Percentiles rank a stretch among this genome's conserved stretches.
Conservation (phyloP, 2,329 filamentous ascomycete species). For the Xylaria sp. region DNA sequence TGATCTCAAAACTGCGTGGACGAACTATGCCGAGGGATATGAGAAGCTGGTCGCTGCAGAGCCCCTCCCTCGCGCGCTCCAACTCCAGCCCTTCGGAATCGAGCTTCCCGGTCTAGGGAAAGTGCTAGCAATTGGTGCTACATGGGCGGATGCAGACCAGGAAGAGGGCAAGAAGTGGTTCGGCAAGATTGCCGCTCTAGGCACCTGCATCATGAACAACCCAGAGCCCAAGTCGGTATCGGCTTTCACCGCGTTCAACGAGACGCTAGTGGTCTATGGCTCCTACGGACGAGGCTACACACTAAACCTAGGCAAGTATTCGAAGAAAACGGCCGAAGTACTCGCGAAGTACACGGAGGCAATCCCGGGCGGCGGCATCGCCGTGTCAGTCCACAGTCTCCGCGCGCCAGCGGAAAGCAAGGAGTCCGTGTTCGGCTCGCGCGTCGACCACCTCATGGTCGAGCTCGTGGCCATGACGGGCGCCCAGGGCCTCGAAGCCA, state of each 20-base stretch:
- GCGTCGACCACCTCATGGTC: slow-evolving; percentile 52
- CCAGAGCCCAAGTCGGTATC: slow-evolving; percentile 33
- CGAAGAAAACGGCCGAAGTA: slow-evolving; percentile 43
- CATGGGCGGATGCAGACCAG: slow-evolving; percentile 51
- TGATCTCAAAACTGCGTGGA: slow-evolving; percentile 43
- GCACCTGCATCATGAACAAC: slow-evolving; percentile 36
- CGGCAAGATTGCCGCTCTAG: slow-evolving; percentile 31
- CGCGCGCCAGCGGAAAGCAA: slow-evolving; percentile 39
- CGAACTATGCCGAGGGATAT: slow-evolving; percentile 30
- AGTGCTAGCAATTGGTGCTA: slow-evolving; percentile 44
- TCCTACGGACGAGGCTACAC: slow-evolving; percentile 42
- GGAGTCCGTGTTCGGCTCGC: slow-evolving; percentile 48
- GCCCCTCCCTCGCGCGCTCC: slow-evolving; percentile 22
- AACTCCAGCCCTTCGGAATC: slow-evolving; percentile 47
- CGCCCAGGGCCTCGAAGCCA: slow-evolving; percentile 41
- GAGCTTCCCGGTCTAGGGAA: slow-evolving; percentile 49
- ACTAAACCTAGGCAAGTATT: slow-evolving; percentile 42
- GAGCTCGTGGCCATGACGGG: slow-evolving; percentile 50
- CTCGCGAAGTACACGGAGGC: slow-evolving; percentile 43
- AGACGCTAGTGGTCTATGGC: slow-evolving; percentile 42
- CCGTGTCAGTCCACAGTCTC: slow-evolving; percentile 50
- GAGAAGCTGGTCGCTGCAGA: slow-evolving; percentile 29
- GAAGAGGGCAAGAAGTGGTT: slow-evolving; percentile 40
- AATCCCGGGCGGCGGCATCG: slow-evolving; percentile 43
- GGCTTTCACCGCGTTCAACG: slow-evolving; percentile 34